phyloP scores from a whole-genome alignment of 1,284 basidiomycete genomes.

The Heterobasidion occidentale region DNA sequence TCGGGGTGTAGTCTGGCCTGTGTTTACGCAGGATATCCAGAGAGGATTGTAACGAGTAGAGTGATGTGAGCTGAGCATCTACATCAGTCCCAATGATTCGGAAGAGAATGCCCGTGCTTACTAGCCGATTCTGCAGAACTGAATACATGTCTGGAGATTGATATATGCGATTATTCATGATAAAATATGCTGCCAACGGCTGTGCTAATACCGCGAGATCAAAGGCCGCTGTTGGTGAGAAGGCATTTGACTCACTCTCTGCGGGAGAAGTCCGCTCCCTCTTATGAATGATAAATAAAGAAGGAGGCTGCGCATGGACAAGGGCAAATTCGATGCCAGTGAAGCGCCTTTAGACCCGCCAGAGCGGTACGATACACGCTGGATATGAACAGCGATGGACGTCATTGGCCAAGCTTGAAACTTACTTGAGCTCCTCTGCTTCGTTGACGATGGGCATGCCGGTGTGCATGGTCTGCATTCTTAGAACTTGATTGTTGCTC shows the following conservation, averaged over 20 bases:
- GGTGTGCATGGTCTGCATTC: constrained; percentile 84
- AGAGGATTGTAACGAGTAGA: constrained; percentile 66
- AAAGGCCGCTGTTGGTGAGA: too few species aligned
- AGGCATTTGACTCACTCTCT: constrained; percentile 45
- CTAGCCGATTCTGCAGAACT: constrained; percentile 74
- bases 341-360: constrained; percentile 50
- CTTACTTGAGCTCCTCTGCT: constrained; percentile 72
- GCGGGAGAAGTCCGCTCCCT: constrained; percentile 72
- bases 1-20: constrained; percentile 70
- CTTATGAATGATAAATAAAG: constrained; percentile 82
- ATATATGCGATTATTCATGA: constrained; percentile 81
- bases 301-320: constrained; percentile 68
- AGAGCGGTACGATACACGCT: background rate
- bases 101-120: constrained; percentile 25
- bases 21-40: constrained; percentile 61
- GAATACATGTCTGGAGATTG: constrained; percentile 79
- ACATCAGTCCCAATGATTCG: background rate
- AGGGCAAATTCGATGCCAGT: constrained; percentile 79
- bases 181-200: constrained; percentile 74
- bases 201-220: constrained; percentile 34
- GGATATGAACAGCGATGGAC: background rate
- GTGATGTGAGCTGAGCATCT: constrained; percentile 50
- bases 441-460: constrained; percentile 65
- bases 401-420: background rate
- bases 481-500: constrained; percentile 81